A percentile compares a stretch with the other conserved stretches of the same genome.
Conservation (phyloP, 768 basidiomycete genomes). For the Hericium rajendrae region DNA sequence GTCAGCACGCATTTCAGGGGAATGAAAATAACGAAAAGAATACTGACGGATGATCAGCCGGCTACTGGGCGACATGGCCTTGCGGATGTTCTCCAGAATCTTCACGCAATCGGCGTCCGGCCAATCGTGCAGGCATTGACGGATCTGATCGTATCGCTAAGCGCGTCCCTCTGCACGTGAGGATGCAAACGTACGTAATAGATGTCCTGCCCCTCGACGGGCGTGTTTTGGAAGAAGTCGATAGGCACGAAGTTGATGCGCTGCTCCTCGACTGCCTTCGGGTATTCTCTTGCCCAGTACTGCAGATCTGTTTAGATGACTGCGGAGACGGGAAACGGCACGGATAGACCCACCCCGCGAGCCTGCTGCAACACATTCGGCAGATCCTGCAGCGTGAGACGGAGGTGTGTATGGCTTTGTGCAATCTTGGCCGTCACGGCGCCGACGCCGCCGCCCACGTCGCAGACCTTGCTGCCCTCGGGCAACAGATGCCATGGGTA, state of each 20-base stretch:
- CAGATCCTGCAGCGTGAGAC: constrained; percentile 23
- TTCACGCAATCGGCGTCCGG: constrained; percentile 24
- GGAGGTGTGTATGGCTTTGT: constrained; percentile 18
- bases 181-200: constrained; percentile 26
- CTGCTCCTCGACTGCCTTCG: constrained; percentile 26
- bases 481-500: constrained; percentile 19
- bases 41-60: constrained; percentile 29
- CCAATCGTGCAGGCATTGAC: constrained; percentile 35
- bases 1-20: not conserved
- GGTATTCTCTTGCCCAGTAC: constrained; percentile 25
- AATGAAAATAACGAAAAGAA: not conserved
- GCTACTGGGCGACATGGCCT: constrained; percentile 26
- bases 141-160: constrained; percentile 18
- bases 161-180: not conserved
- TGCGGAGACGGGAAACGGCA: not conserved
- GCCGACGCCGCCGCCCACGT: constrained; percentile 25
- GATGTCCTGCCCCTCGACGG: constrained; percentile 27
- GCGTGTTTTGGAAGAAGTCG: constrained; percentile 30
- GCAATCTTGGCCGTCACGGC: constrained; percentile 19
- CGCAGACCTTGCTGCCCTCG: constrained; percentile 19
- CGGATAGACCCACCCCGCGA: constrained; percentile 8
- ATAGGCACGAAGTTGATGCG: constrained; percentile 28
- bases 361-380: constrained; percentile 24
- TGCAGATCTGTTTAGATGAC: not conserved
- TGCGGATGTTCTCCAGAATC: constrained; percentile 27